Percentiles rank a stretch among this genome's conserved stretches.
phyloP scores from a whole-genome alignment of 1,284 basidiomycete species.

The Fomes fomentarius region DNA sequence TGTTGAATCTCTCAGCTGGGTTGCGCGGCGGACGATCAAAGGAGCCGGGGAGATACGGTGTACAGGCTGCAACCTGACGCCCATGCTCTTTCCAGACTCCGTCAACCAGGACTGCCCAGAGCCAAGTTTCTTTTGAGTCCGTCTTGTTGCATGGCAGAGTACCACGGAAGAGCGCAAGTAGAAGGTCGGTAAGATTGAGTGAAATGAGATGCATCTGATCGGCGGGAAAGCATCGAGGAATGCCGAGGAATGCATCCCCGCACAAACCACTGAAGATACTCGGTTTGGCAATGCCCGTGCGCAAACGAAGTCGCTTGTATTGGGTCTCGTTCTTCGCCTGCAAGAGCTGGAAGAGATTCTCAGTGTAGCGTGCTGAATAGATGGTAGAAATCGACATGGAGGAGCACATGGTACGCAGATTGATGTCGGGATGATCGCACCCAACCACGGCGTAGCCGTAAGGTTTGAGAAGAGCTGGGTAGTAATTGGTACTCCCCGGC shows the following conservation, averaged over 20 bases:
- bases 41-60: constrained; percentile 28
- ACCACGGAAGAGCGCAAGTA: constrained; percentile 37
- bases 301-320: neutral
- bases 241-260: neutral
- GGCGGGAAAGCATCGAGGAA: constrained; percentile 33
- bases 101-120: constrained; percentile 34
- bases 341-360: neutral
- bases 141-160: constrained; percentile 24
- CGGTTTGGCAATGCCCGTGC: constrained; percentile 3
- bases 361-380: neutral
- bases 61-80: constrained; percentile 18
- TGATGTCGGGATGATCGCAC: neutral
- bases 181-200: constrained; percentile 34
- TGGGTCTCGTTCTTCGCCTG: constrained; percentile 12
- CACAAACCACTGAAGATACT: constrained; percentile 25
- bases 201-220: constrained; percentile 43
- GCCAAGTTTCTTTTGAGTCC: constrained; percentile 34
- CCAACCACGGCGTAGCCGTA: neutral
- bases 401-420: neutral
- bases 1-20: constrained; percentile 34
- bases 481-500: constrained; percentile 34
- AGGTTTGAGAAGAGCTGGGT: constrained; percentile 22
- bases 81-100: constrained; percentile 39
- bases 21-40: constrained; percentile 35
- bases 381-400: neutral